A percentile compares a stretch with the other conserved stretches of the same genome.
phyloP scores from a whole-genome alignment of 805 yeast species.

The Phaffomyces opuntiae region DNA sequence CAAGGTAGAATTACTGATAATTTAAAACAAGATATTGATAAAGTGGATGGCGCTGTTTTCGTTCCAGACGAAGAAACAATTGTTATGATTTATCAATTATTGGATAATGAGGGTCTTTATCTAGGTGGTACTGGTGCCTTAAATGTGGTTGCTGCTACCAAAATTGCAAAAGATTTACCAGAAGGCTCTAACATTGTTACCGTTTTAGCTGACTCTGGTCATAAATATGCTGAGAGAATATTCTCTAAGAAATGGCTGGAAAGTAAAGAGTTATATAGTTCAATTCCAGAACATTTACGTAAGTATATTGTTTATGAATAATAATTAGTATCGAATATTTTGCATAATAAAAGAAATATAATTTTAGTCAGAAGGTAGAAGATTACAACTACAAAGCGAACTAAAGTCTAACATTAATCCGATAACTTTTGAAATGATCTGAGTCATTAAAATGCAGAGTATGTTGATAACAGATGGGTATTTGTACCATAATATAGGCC shows the following conservation, averaged over 20 bases:
- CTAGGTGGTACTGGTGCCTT: conserved; percentile 88
- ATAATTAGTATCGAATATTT: no score
- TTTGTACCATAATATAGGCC: no score
- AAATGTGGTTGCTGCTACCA: conserved; percentile 83
- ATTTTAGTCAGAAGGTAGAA: no score
- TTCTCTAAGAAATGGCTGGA: conserved; percentile 76
- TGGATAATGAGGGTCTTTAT: conserved; percentile 86
- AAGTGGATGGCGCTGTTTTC: conserved; percentile 73
- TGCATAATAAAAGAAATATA: no score
- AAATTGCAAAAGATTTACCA: conserved; percentile 69
- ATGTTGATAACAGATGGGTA: no score
- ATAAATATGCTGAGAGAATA: conserved; percentile 76
- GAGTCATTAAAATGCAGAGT: no score
- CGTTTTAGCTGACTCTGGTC: conserved; percentile 84
- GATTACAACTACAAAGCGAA: no score
- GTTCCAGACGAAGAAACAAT: conserved; percentile 78
- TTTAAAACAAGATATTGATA: conserved; percentile 60
- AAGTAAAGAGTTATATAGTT: conserved; percentile 54
- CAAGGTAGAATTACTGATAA: conserved; percentile 90
- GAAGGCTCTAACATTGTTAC: conserved; percentile 81
- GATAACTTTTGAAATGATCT: no score
- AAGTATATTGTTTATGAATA: conserved; percentile 50
- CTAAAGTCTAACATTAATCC: no score
- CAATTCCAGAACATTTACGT: conserved; percentile 62
- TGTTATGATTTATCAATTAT: conserved; percentile 71